Evolutionary conservation across 768 basidiomycete species (phyloP), one percentile per base, ranked within the genome.

Genomic region (Kwoniella dendrophila): DNA sequence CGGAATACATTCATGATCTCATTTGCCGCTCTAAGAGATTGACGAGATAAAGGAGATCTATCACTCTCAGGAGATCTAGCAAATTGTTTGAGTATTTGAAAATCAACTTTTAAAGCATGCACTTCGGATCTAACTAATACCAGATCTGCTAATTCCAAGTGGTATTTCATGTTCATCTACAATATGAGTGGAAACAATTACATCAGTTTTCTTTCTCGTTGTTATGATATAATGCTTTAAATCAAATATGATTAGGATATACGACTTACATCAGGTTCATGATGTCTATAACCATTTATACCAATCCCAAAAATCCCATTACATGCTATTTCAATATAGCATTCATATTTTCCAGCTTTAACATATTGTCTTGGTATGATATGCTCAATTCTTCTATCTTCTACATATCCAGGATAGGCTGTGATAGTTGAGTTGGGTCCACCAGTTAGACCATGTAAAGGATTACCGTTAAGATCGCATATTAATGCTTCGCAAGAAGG

Each of bases 281-380:
- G 63, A 58, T 89, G 54, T 29, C 61, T 36, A 29, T 48, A 62
- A 1, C 54, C 61, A 26, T 62, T 56, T 3, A 50, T 26, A 70
- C 90, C 71, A 54, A 91, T 86, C 47, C 94, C 94, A 70, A 95
- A 96, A 90, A 96, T 92, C 53, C 90, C 94, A 63, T 96, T 96
- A 41, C 52, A 53, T 29, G 65, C 67, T n/a, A 61, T 41, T 49
- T 70, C 67, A 45, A 68, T 63, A 44, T 65, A 64, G 27, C 66
- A 63, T n/a, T 63, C 68, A 68, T 82, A 75, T 12, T 70, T 78
- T 5, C 88, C 88, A 20, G 80, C 78, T 65, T 84, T 82, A 56
- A 87, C 81, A 22, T 83, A 86, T 26, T 84, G 82, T 32, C 76
- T 79, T 0, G 90, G 88, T 45, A 98, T 87, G 75, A 97, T 92